These are phyloP conservation scores for Lachnellula cervina DNA, from an alignment of 2,329 filamentous ascomycete species.

Conservation along the genomic window DNA sequence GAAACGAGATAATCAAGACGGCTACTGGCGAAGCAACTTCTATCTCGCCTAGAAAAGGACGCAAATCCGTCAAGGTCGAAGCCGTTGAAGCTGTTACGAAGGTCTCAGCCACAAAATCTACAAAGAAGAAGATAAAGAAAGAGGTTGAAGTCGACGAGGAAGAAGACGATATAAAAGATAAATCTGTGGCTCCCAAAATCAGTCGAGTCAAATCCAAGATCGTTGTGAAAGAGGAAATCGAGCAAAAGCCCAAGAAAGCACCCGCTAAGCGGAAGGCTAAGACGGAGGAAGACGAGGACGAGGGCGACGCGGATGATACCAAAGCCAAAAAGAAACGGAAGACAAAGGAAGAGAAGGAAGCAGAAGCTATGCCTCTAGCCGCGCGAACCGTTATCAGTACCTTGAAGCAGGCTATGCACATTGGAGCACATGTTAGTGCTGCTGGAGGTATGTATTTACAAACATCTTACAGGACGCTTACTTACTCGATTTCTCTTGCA, in stretches of 20 bases:
- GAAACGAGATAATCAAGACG: constrained; percentile 1
- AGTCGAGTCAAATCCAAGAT: constrained; percentile 19
- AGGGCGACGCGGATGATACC: constrained; percentile 15
- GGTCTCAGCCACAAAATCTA: background rate
- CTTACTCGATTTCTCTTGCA: constrained; percentile 32
- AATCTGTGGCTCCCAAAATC: constrained; percentile 7
- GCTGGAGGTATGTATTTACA: constrained; percentile 63
- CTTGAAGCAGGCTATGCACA: constrained; percentile 67
- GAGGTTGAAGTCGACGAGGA: constrained; percentile 11
- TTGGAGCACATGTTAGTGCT: constrained; percentile 87
- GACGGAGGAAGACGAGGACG: constrained; percentile 22
- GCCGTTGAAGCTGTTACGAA: background rate
- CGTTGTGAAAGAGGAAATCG: constrained; percentile 12
- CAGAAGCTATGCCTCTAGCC: constrained; percentile 59
- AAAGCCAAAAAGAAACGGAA: constrained; percentile 42
- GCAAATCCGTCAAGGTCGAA: constrained; percentile 2
- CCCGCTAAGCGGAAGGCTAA: constrained; percentile 26
- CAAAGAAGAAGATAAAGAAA: constrained; percentile 10
- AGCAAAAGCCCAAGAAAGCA: constrained; percentile 17
- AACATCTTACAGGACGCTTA: constrained; percentile 12
- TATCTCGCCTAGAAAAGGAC: constrained; percentile 13
- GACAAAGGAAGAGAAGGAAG: constrained; percentile 52
- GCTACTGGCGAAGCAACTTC: constrained; percentile 2
- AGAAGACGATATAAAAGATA: constrained; percentile 1
- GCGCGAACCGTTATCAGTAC: constrained; percentile 59